phyloP scores from a whole-genome alignment of 1,284 basidiomycete species.

The Austroboletus novae-zelandiae region DNA sequence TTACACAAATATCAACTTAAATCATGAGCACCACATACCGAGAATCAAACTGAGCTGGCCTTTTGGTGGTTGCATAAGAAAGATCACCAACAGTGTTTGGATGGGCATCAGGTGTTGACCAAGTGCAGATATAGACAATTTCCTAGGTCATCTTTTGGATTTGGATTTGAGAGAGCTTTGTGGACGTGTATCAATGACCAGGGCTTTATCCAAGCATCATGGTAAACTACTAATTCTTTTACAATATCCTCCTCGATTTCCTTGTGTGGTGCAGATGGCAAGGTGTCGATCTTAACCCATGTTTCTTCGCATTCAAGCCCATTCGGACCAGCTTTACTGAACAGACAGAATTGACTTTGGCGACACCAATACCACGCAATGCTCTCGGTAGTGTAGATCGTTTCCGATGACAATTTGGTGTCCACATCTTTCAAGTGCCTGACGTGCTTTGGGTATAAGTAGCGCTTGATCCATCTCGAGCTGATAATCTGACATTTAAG shows the following conservation, averaged over 20 bases:
- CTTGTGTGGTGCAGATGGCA: slow-evolving; percentile 44
- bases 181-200: neutral
- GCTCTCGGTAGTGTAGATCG: slow-evolving; percentile 85
- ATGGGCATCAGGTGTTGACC: neutral
- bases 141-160: neutral
- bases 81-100: neutral
- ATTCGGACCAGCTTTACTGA: slow-evolving; percentile 34
- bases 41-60: neutral
- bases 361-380: slow-evolving; percentile 87
- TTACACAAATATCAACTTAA: neutral
- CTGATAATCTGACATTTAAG: slow-evolving; percentile 39
- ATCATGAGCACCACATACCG: neutral
- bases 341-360: slow-evolving; percentile 29
- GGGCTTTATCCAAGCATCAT: slow-evolving; percentile 63
- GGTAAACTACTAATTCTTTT: slow-evolving; percentile 68
- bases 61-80: neutral
- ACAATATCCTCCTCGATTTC: slow-evolving; percentile 96
- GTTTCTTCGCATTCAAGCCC: slow-evolving; percentile 43
- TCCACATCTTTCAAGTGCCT: slow-evolving; percentile 88
- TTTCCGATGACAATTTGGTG: slow-evolving; percentile 98
- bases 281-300: slow-evolving; percentile 69
- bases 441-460: slow-evolving; percentile 88
- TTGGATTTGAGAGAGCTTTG: neutral
- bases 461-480: slow-evolving; percentile 88
- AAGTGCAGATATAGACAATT: neutral